Conservation (phyloP, 306 rosid genomes). For the Cucumis melo region DNA sequence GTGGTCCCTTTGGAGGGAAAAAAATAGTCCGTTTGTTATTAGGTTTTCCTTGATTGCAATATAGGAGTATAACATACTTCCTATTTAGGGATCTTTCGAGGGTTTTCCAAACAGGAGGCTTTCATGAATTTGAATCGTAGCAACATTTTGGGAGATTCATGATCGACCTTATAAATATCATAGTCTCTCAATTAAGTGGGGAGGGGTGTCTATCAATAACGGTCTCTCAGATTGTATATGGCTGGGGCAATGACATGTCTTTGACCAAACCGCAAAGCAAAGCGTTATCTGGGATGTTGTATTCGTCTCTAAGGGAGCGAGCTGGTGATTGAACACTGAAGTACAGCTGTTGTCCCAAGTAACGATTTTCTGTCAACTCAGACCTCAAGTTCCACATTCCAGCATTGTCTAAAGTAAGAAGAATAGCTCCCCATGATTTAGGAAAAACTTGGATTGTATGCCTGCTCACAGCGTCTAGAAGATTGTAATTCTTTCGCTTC, state of each 20-base stretch:
- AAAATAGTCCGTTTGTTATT: background rate
- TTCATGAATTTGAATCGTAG: background rate
- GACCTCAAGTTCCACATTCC: constrained; percentile 14
- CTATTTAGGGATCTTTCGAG: background rate
- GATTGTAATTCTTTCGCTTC: constrained; percentile 14
- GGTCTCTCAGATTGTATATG: background rate
- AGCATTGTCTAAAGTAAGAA: constrained; percentile 18
- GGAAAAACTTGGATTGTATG: constrained; percentile 66
- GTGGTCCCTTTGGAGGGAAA: background rate
- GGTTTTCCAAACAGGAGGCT: background rate
- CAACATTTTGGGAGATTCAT: background rate
- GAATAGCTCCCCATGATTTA: constrained; percentile 7
- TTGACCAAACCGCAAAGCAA: background rate
- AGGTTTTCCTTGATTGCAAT: background rate
- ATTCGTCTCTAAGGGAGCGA: background rate
- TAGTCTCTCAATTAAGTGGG: background rate
- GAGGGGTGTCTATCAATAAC: background rate
- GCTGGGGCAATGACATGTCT: background rate
- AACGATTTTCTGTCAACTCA: constrained; percentile 3
- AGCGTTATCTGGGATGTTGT: background rate
- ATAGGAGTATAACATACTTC: background rate
- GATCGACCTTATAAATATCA: background rate
- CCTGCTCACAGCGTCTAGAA: constrained; percentile 65
- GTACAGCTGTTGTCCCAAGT: background rate
- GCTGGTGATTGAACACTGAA: background rate